phyloP scores from a whole-genome alignment of 495 filamentous ascomycete species.

The Beverwykella pulmonaria region DNA sequence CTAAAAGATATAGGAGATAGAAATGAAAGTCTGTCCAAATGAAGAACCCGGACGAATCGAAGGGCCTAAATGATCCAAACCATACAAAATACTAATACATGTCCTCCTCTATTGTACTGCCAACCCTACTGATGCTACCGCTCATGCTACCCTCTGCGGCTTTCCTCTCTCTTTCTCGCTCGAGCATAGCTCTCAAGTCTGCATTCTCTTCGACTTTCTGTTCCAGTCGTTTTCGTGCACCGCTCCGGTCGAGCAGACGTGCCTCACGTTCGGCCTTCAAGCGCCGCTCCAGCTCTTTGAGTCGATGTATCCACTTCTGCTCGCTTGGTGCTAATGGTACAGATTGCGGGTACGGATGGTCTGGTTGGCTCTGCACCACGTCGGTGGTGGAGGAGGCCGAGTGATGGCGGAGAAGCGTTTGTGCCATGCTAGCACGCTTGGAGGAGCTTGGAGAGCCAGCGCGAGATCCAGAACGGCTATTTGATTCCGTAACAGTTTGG shows the following conservation, averaged over 20 bases:
- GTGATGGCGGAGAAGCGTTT: slow-evolving; percentile 56
- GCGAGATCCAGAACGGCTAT: slow-evolving; percentile 31
- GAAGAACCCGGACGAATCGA: neutral
- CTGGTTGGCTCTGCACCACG: slow-evolving; percentile 21
- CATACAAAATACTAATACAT: slow-evolving; percentile 30
- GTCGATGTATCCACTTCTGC: slow-evolving; percentile 76
- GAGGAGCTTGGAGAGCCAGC: slow-evolving; percentile 26
- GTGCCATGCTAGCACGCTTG: slow-evolving; percentile 43
- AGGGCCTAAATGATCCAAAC: neutral
- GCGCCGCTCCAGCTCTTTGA: slow-evolving; percentile 83
- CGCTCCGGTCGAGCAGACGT: slow-evolving; percentile 77
- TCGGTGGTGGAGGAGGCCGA: slow-evolving; percentile 52
- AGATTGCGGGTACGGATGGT: slow-evolving; percentile 35
- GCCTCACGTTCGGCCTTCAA: slow-evolving; percentile 89
- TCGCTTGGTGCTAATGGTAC: slow-evolving; percentile 52
- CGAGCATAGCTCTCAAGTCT: slow-evolving; percentile 68
- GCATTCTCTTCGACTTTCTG: slow-evolving; percentile 79
- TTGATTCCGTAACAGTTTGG: slow-evolving; percentile 26
- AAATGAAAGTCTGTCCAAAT: neutral
- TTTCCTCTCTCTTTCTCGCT: slow-evolving; percentile 60
- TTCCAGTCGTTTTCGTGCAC: slow-evolving; percentile 80
- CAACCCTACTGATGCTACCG: slow-evolving; percentile 11
- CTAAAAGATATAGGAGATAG: neutral
- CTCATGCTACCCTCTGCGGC: slow-evolving; percentile 5
- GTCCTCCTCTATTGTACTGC: slow-evolving; percentile 24